phyloP scores from a whole-genome alignment of 1,284 basidiomycete species.

The Trichosporon ovoides region DNA sequence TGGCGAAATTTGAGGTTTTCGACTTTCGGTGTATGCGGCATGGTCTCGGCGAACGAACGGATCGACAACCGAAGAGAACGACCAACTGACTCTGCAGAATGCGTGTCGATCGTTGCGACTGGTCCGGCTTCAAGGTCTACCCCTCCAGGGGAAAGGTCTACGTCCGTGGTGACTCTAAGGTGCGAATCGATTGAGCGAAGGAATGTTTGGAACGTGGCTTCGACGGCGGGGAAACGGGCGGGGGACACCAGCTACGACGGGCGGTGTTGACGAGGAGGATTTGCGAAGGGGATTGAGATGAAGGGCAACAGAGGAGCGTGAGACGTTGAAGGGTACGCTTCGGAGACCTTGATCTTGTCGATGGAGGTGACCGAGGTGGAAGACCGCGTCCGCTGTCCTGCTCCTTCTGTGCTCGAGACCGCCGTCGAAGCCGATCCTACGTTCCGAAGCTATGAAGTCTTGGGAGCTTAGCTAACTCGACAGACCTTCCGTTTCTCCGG shows the following conservation, averaged over 20 bases:
- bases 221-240: not conserved
- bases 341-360: too few species aligned
- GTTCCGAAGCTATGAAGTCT: not conserved
- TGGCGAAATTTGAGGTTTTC: not conserved
- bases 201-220: not conserved
- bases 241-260: not conserved
- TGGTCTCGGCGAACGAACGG: not conserved
- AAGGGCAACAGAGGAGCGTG: too few species aligned
- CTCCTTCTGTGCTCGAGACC: not conserved
- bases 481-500: conserved; percentile 87
- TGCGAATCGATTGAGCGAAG: conserved; percentile 46
- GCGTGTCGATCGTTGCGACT: conserved; percentile 97
- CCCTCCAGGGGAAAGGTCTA: conserved; percentile 92
- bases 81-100: conserved; percentile 44
- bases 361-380: too few species aligned
- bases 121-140: conserved; percentile 95
- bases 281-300: too few species aligned
- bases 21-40: not conserved
- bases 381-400: too few species aligned
- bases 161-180: conserved; percentile 94
- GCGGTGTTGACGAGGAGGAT: not conserved
- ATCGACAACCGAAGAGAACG: not conserved
- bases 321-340: too few species aligned
- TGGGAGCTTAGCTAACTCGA: not conserved
- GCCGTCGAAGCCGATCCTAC: not conserved